Base-by-base conservation (phyloP, 495 filamentous ascomycete species). In the Hypoxylon subgilvum region DNA sequence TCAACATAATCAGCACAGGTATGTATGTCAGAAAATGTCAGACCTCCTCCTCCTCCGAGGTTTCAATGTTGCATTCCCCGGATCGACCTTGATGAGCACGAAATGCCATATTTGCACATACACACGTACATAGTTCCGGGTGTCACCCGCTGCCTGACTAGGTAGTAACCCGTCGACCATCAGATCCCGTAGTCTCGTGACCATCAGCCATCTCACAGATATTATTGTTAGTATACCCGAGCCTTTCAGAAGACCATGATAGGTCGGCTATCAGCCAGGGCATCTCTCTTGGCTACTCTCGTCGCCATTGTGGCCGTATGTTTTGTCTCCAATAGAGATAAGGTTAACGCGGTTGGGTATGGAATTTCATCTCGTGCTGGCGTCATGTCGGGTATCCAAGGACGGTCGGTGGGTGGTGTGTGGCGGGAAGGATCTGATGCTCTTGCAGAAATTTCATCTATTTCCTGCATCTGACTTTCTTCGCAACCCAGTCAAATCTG, bases 1-100 rank as follows among this genome's bases (percentile, higher is more conserved):
- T 38, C 61, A 7, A 50, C 51, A 52, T 54, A 35, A 61, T 35
- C 55, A 61, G 41, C 55, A 57, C 46, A 64, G 56, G 57, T 52
- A 63, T 36, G 61, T 69, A 64, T 67, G 63, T 65, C 44, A 65
- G 56, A 61, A 38, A 55, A n/a, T n/a, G 43, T 51, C 32, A 45
- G 35, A 43, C 34, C 19, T 41, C 16, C 21, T 40, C 51, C 23
- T 60, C 56, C 23, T 54, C 40, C 57, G 61, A 58, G 51, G 40
- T 34, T 57, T n/a, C n/a, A n/a, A n/a, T n/a, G n/a, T n/a, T 61
- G 34, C 51, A 48, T 65, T 65, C 61, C 56, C 61, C 56, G 46
- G 61, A 61, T 65, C 50, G 52, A 36, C 43, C 41, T 51, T 50
- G 40, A 43, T 50, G 49, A 58, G 61, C 54, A 58, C 44, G 41